Base-by-base conservation (phyloP, 1,139 yeast species). In the Eremothecium sinecaudum region DNA sequence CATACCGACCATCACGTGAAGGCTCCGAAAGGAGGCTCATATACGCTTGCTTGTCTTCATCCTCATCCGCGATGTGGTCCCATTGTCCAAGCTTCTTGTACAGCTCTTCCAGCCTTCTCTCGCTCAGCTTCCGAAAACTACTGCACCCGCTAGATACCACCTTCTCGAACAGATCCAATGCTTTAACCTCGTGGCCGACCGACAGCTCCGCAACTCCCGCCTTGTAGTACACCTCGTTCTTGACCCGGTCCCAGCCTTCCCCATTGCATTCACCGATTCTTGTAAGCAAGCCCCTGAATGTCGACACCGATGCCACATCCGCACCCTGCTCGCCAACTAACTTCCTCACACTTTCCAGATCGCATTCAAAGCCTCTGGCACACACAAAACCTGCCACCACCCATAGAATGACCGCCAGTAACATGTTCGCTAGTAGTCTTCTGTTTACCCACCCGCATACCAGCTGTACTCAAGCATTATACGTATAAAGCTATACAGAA, bases 21-120 rank as follows among this genome's bases (percentile, higher is more conserved):
- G 46, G 40, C 8, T 32, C 24, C 30, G 43, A 41, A 12, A 46
- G 33, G 5, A 25, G 35, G 32, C 23, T 15, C 15, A 31, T 30
- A 2, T 32, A 31, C 15, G 29, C 35, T 20, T 27, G 29, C 12
- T 36, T 12, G 14, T 38, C 42, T 23, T 35, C 41, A 13, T 38
- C 21, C 11, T 31, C 37, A 28, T 34, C 38, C 2, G 32, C 31
- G 2, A 51, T 13, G 18, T 43, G 43, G 11, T 43, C 44, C 57
- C 58, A 53, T 8, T 35, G 17, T n/a, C 58, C 60, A 37, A 43
- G 53, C 27, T 48, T 43, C n/a, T 35, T 31, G 25, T 53, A 49
- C 19, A 56, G 33, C 17, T 48, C 48, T 8, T 39, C 33, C 19
- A 50, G 31, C 30, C 56, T 46, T 15, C 33, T 41, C 8, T 32